phyloP scores from a whole-genome alignment of 352 stramenopile genomes.

The Pythium periplocum region DNA sequence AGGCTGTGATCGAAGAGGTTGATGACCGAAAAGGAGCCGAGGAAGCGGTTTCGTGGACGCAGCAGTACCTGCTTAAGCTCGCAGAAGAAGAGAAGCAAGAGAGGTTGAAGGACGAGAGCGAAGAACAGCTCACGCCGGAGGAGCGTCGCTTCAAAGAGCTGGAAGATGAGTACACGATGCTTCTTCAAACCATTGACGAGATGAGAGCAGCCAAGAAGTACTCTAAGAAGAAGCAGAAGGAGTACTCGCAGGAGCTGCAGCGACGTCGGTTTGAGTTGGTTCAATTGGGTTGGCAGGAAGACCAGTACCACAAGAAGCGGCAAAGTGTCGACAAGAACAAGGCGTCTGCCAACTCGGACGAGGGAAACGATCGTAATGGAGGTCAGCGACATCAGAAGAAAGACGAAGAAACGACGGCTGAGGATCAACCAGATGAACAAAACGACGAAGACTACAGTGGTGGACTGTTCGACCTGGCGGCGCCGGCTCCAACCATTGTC shows the following conservation, averaged over 20 bases:
- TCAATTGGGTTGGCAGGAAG: constrained; percentile 22
- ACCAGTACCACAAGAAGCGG: constrained; percentile 24
- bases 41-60: constrained; percentile 64
- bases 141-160: constrained; percentile 38
- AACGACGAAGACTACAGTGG: constrained; percentile 16
- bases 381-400: not conserved
- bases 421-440: not conserved
- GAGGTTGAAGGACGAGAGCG: constrained; percentile 29
- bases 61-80: constrained; percentile 66
- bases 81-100: constrained; percentile 29
- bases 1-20: constrained; percentile 6
- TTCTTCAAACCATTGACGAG: constrained; percentile 21
- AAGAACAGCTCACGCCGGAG: constrained; percentile 30
- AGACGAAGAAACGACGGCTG: not conserved
- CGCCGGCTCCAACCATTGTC: constrained; percentile 16
- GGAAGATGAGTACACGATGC: constrained; percentile 36
- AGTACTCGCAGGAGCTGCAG: constrained; percentile 24
- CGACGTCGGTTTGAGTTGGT: constrained; percentile 16
- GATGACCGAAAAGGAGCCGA: not conserved
- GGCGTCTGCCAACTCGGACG: not conserved
- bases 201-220: constrained; percentile 43
- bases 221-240: constrained; percentile 53
- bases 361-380: constrained; percentile 14
- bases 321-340: constrained; percentile 12
- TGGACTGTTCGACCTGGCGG: constrained; percentile 14